These are phyloP conservation scores for Microcyclospora pomicola DNA, from an alignment of 2,329 filamentous ascomycete genomes.

Conservation along the genomic window DNA sequence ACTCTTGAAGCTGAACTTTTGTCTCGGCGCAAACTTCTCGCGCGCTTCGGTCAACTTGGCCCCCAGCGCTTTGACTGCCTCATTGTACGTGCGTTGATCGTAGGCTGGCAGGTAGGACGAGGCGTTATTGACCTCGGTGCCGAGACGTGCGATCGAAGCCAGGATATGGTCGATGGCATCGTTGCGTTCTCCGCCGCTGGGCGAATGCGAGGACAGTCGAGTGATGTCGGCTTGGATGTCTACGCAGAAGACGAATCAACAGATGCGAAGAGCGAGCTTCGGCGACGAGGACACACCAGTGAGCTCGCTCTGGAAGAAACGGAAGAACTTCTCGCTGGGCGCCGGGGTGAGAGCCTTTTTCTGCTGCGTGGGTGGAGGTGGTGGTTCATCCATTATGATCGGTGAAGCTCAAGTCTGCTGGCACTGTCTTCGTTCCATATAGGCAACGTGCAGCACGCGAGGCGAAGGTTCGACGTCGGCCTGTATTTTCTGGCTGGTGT, in stretches of 20 bases:
- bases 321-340: slow-evolving; percentile 56
- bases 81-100: slow-evolving; percentile 73
- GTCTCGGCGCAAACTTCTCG: slow-evolving; percentile 54
- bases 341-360: no score
- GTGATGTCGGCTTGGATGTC: slow-evolving; percentile 66
- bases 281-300: slow-evolving; percentile 37
- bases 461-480: no score
- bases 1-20: slow-evolving; percentile 69
- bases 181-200: slow-evolving; percentile 58
- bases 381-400: no score
- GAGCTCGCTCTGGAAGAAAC: slow-evolving; percentile 65
- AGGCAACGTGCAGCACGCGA: no score
- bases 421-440: no score
- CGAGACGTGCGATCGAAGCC: slow-evolving; percentile 64
- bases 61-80: slow-evolving; percentile 68
- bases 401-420: no score
- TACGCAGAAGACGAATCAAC: slow-evolving; percentile 24
- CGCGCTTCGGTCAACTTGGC: slow-evolving; percentile 63
- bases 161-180: slow-evolving; percentile 72
- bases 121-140: slow-evolving; percentile 73
- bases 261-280: neutral
- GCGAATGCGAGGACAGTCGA: slow-evolving; percentile 47
- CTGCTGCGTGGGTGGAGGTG: no score
- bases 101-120: slow-evolving; percentile 73
- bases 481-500: no score